These are phyloP conservation scores for Fusarium sp. DNA, from an alignment of 2,329 filamentous ascomycete species.

Conservation along the genomic window DNA sequence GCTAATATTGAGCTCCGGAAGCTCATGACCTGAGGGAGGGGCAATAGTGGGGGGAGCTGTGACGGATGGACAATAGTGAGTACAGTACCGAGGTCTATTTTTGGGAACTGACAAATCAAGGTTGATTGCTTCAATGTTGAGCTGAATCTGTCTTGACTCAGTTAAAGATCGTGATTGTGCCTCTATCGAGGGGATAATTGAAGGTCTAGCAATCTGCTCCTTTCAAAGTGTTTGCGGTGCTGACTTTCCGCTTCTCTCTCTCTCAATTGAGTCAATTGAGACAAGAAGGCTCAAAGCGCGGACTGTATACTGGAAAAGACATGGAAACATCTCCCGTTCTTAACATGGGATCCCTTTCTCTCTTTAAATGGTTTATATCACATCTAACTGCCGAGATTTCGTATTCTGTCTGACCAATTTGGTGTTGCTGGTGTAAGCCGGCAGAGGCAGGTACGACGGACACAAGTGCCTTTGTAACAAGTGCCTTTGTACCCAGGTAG, in stretches of 20 bases:
- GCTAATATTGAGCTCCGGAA: constrained; percentile 1
- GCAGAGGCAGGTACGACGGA: background rate
- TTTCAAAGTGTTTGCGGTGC: too few relatives aligned
- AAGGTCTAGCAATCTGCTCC: background rate
- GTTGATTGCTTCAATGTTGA: background rate
- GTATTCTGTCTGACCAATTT: background rate
- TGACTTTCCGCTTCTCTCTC: background rate
- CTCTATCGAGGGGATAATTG: background rate
- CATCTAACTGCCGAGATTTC: background rate
- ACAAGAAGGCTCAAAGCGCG: background rate
- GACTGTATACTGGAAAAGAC: background rate
- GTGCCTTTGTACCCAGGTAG: background rate
- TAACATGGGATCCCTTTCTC: background rate
- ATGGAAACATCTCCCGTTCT: background rate
- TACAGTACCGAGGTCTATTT: background rate
- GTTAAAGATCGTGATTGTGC: background rate
- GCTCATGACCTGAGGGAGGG: constrained; percentile 24
- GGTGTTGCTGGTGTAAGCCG: background rate
- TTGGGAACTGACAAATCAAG: background rate
- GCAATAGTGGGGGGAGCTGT: constrained; percentile 33
- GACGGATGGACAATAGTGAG: background rate
- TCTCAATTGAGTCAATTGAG: background rate
- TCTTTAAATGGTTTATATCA: background rate
- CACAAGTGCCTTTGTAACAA: background rate
- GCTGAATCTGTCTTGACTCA: background rate